A percentile compares a stretch with the other conserved stretches of the same genome.
phyloP scores from a whole-genome alignment of 106 monocot species.

The Dendrobium chrysotoxum region DNA sequence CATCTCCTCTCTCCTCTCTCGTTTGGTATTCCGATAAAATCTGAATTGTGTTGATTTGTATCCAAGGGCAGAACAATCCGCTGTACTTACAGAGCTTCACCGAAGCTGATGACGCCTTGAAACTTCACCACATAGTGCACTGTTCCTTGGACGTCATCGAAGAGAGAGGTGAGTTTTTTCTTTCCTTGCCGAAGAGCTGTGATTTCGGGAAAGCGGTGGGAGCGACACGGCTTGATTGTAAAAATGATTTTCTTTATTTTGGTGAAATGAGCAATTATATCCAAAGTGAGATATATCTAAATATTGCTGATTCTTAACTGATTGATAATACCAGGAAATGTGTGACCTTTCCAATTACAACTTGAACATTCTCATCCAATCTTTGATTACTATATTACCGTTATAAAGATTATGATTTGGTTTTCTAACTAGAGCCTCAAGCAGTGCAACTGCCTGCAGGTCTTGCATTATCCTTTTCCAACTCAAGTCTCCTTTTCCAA shows the following conservation, averaged over 20 bases:
- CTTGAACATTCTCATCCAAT: background rate
- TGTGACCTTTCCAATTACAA: background rate
- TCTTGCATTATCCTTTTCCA: too few species aligned
- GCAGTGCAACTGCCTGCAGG: too few species aligned
- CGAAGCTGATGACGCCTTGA: slow-evolving; percentile 75
- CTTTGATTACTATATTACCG: background rate
- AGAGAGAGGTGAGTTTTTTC: slow-evolving; percentile 54
- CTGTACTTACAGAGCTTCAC: slow-evolving; percentile 96
- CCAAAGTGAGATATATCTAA: background rate
- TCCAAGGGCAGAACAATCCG: slow-evolving; percentile 69
- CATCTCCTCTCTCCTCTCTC: background rate
- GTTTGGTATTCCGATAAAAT: background rate
- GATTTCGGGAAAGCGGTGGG: too few species aligned
- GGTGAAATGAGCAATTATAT: background rate
- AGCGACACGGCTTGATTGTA: background rate
- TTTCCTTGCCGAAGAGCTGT: background rate
- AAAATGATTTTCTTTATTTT: background rate
- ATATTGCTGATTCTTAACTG: background rate
- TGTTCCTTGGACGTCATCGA: slow-evolving; percentile 94
- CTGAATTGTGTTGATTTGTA: slow-evolving; percentile 5
- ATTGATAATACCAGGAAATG: background rate
- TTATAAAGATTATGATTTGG: too few species aligned
- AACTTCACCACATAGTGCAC: slow-evolving; percentile 96
- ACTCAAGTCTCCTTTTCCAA: too few species aligned
- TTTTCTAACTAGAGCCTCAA: too few species aligned